phyloP scores from a whole-genome alignment of 2,329 filamentous ascomycete species.

The Talaromyces sp. region DNA sequence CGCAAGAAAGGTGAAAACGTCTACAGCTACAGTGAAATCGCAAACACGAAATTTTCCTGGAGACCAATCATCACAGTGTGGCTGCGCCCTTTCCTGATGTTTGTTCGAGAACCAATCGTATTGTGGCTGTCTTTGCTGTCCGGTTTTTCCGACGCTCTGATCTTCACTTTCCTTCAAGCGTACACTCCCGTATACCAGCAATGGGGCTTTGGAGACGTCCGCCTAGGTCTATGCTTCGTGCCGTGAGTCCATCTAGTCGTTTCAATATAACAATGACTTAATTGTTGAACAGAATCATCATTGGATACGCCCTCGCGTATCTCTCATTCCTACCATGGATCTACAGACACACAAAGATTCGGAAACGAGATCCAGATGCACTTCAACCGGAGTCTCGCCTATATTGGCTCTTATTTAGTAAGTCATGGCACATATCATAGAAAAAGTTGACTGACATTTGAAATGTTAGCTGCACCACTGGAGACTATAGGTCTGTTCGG shows the following conservation, averaged over 20 bases:
- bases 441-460: neutral
- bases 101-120: conserved; percentile 61
- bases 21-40: conserved; percentile 68
- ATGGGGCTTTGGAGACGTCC: conserved; percentile 52
- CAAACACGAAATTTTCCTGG: conserved; percentile 50
- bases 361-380: conserved; percentile 33
- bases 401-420: conserved; percentile 53
- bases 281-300: conserved; percentile 35
- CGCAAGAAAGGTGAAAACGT: conserved; percentile 56
- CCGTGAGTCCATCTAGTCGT: conserved; percentile 33
- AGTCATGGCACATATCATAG: conserved; percentile 4
- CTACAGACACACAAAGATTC: conserved; percentile 38
- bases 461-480: conserved; percentile 47
- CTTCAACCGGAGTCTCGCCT: conserved; percentile 61
- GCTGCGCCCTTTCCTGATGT: conserved; percentile 59
- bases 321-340: conserved; percentile 53
- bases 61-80: conserved; percentile 55
- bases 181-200: conserved; percentile 56
- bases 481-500: conserved; percentile 56
- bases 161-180: conserved; percentile 62
- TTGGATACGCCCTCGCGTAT: conserved; percentile 57
- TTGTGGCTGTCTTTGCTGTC: conserved; percentile 57
- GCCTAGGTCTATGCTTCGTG: conserved; percentile 50
- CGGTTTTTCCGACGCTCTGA: conserved; percentile 60
- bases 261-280: neutral